phyloP scores from a whole-genome alignment of 345 rosid genomes.

The Eucalyptus cloeziana region DNA sequence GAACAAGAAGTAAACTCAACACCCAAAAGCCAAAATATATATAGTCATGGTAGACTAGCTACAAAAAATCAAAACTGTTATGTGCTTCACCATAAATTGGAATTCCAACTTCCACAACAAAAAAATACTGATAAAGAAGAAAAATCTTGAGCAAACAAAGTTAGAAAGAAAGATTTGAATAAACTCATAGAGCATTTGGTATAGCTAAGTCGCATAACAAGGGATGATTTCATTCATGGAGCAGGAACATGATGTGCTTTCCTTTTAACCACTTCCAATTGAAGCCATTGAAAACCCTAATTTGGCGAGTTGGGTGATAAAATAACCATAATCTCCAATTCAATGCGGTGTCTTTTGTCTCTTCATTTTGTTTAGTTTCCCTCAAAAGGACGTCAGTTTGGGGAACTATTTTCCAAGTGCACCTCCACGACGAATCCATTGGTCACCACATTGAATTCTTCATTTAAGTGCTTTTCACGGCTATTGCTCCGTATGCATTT shows the following conservation, averaged over 20 bases:
- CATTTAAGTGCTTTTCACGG: rapidly evolving
- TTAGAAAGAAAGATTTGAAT: background rate
- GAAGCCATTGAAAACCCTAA: background rate
- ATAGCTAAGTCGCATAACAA: background rate
- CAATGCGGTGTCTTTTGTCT: background rate
- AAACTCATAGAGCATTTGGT: background rate
- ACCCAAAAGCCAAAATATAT: background rate
- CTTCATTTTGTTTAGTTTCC: background rate
- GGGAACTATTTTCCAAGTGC: background rate
- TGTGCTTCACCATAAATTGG: background rate
- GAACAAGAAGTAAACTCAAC: background rate
- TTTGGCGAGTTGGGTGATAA: background rate
- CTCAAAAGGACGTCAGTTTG: background rate
- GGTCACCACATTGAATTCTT: background rate
- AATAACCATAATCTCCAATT: background rate
- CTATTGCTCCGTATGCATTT: background rate
- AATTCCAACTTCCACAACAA: background rate
- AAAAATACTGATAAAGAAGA: background rate
- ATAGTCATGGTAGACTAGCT: background rate
- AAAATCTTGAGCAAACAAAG: background rate
- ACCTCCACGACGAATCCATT: background rate
- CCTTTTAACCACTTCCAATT: background rate
- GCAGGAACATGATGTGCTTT: background rate
- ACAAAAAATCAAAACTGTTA: background rate
- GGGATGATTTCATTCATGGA: background rate